phyloP scores from a whole-genome alignment of 2,329 filamentous ascomycete genomes.

The Cordyceps javanica region DNA sequence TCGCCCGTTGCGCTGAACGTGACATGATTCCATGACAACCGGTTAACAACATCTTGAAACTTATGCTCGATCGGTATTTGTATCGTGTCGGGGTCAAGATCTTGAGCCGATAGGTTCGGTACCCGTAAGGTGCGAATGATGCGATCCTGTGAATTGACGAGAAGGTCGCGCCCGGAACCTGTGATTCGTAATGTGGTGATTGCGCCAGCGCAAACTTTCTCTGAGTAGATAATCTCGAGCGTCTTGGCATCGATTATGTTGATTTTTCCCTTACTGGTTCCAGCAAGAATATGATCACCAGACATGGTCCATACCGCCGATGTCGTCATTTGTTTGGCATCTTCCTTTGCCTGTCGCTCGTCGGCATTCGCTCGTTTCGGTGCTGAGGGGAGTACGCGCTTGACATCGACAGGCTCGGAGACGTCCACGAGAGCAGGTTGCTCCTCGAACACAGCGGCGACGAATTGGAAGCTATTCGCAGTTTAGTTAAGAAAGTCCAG shows the following conservation, averaged over 20 bases:
- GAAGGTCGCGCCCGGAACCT: conserved; percentile 72
- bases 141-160: conserved; percentile 90
- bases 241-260: conserved; percentile 88
- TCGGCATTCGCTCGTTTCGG: conserved; percentile 69
- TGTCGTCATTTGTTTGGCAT: conserved; percentile 92
- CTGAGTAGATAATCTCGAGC: conserved; percentile 79
- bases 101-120: conserved; percentile 63
- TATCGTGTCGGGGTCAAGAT: conserved; percentile 77
- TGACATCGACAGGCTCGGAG: conserved; percentile 60
- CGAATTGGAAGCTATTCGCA: conserved; percentile 67
- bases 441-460: conserved; percentile 89
- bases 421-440: conserved; percentile 84
- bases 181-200: conserved; percentile 84
- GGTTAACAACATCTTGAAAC: conserved; percentile 95
- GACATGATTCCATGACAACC: conserved; percentile 92
- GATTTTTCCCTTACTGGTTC: conserved; percentile 91
- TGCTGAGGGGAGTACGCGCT: conserved; percentile 72
- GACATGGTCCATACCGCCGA: conserved; percentile 81
- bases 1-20: conserved; percentile 92
- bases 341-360: conserved; percentile 84
- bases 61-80: conserved; percentile 93
- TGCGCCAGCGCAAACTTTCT: conserved; percentile 78
- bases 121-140: conserved; percentile 91
- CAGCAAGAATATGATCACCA: conserved; percentile 84
- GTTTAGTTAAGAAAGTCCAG: conserved; percentile 17